Base-by-base conservation (phyloP, 2,329 filamentous ascomycete genomes). In the Tolypocladium cylindrosporum region DNA sequence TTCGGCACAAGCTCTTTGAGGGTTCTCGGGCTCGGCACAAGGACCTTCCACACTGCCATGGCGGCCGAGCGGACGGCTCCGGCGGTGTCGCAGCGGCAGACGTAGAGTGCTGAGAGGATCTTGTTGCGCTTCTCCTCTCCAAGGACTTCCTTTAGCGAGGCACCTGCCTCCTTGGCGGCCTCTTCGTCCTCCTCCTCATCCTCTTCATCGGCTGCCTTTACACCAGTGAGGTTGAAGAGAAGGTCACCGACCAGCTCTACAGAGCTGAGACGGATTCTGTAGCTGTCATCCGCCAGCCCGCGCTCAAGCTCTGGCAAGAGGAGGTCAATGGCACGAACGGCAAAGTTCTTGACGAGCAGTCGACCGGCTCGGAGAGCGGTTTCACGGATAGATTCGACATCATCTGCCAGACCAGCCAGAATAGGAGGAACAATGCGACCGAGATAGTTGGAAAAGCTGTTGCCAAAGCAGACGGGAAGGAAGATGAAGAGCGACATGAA, bases 401-500 rank as follows among this genome's bases (percentile, higher is more conserved):
- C 94, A 71, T 99, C 94, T 40, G 94, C 95, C 71, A 99, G 81
- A 66, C 95, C 95, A 63, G 91, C 86, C 62, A 99, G 80, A 67
- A 99, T 97, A 24, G 94, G 89, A 21, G 94, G 95, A 66, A 99
- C 96, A 67, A 99, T 96, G 70, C 87, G 91, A 74, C 87, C 90
- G 61, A 99, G 87, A 69, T 99, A 99, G 69, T 91, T 91, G 65
- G 94, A 89, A 69, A 99, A 99, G 72, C 92, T 96, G 80, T 99
- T 99, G 68, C 94, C 94, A 67, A 99, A 99, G 76, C 94, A 99
- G 56, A 96, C 94, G 14, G 94, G 94, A 76, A 99, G 85, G 82
- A 97, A 99, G 64, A 99, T 97, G 75, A 99, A 99, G 45, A 99
- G 82, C 9, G 94, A 97, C 94, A 99, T 99, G 78, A 99, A 99